A percentile compares a stretch with the other conserved stretches of the same genome.
Evolutionary conservation across 1,139 yeast species (phyloP).

Genomic region (Lizanozyma gosingica): DNA sequence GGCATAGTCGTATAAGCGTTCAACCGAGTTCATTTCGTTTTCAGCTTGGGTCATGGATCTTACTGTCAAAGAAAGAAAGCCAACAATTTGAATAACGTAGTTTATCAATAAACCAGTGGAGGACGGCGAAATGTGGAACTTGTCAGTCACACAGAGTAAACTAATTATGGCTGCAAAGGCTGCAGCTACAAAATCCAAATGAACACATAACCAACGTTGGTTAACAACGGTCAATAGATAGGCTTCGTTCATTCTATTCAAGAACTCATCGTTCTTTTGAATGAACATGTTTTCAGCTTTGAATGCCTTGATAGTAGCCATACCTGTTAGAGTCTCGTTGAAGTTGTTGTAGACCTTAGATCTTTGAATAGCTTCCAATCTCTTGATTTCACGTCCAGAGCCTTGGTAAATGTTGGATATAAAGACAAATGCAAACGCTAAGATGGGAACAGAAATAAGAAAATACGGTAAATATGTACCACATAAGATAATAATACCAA

Average conservation of each 20-base stretch:
- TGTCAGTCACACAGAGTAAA: slow-evolving; percentile 54
- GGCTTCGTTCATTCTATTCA: slow-evolving; percentile 66
- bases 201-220: slow-evolving; percentile 73
- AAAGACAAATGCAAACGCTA: slow-evolving; percentile 36
- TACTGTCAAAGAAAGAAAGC: slow-evolving; percentile 37
- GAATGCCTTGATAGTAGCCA: slow-evolving; percentile 63
- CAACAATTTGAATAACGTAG: slow-evolving; percentile 44
- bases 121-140: slow-evolving; percentile 53
- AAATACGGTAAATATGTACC: slow-evolving; percentile 69
- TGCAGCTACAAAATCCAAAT: slow-evolving; percentile 48
- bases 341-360: slow-evolving; percentile 73
- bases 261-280: slow-evolving; percentile 34
- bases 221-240: slow-evolving; percentile 56
- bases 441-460: slow-evolving; percentile 59
- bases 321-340: slow-evolving; percentile 66
- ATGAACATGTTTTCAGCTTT: slow-evolving; percentile 41
- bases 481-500: slow-evolving; percentile 61
- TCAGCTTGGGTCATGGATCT: slow-evolving; percentile 61
- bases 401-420: slow-evolving; percentile 50
- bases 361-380: slow-evolving; percentile 69
- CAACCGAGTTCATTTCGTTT: slow-evolving; percentile 81
- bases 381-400: slow-evolving; percentile 27
- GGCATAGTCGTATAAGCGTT: slow-evolving; percentile 67
- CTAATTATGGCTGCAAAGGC: slow-evolving; percentile 41
- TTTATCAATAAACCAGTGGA: slow-evolving; percentile 66